Evolutionary conservation across 2,329 filamentous ascomycete genomes (phyloP).

Genomic region (Gyromitra esculenta): DNA sequence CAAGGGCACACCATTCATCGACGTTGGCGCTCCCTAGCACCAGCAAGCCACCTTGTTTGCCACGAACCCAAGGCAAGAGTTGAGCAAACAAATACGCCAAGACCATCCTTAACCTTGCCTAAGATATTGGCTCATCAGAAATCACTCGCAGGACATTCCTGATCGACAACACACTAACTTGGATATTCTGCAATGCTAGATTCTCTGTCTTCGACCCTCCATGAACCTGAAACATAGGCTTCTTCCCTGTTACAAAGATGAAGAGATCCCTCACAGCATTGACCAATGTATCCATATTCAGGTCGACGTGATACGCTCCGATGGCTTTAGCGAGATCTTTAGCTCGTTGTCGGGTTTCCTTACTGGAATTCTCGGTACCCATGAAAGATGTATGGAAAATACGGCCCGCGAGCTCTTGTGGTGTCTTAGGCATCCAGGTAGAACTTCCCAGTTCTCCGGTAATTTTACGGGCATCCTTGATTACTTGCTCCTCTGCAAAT

Average conservation of each 20-base stretch:
- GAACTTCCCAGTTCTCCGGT: constrained; percentile 64
- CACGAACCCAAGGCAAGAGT: constrained; percentile 69
- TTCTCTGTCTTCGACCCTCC: constrained; percentile 72
- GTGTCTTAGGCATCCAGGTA: constrained; percentile 65
- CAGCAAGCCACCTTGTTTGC: constrained; percentile 69
- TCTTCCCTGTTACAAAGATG: constrained; percentile 64
- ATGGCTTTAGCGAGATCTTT: constrained; percentile 65
- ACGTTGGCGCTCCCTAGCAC: constrained; percentile 76
- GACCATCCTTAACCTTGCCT: constrained; percentile 72
- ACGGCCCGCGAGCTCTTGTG: constrained; percentile 69
- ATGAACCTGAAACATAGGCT: constrained; percentile 65
- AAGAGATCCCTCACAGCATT: constrained; percentile 71
- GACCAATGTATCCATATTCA: constrained; percentile 77
- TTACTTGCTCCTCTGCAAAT: constrained; percentile 65
- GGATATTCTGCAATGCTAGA: constrained; percentile 73
- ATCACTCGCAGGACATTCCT: constrained; percentile 25
- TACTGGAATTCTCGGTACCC: constrained; percentile 74
- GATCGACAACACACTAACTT: constrained; percentile 58
- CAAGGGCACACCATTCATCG: constrained; percentile 62
- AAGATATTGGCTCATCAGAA: constrained; percentile 32
- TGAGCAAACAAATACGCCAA: constrained; percentile 72
- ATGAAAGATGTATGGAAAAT: constrained; percentile 75
- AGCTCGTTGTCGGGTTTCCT: constrained; percentile 71
- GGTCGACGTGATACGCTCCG: constrained; percentile 75
- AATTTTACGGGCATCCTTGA: constrained; percentile 66